Evolutionary conservation across 768 basidiomycete genomes (phyloP).

Genomic region (Boletus vinaceobasis): DNA sequence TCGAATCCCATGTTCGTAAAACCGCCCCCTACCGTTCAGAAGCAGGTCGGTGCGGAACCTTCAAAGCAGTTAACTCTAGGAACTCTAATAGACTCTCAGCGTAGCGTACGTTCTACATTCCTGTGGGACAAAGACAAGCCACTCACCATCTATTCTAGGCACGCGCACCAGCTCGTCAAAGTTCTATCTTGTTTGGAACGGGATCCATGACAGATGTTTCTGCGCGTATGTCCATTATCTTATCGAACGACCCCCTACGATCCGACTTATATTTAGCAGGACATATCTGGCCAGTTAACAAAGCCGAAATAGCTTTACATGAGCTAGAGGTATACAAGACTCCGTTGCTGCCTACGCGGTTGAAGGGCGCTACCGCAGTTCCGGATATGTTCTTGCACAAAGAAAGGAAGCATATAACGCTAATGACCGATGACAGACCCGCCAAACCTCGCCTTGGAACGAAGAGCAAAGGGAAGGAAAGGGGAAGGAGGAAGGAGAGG

Average conservation of each 20-base stretch:
- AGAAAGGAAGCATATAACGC: constrained; percentile 38
- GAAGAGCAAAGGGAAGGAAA: constrained; percentile 35
- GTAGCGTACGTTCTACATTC: constrained; percentile 43
- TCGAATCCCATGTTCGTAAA: constrained; percentile 70
- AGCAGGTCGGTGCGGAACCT: constrained; percentile 16
- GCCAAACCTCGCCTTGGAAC: constrained; percentile 48
- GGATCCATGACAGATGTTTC: constrained; percentile 33
- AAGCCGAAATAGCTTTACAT: constrained; percentile 65
- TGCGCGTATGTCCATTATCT: constrained; percentile 28
- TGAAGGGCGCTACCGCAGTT: constrained; percentile 38
- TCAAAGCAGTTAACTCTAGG: constrained; percentile 50
- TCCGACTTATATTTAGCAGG: constrained; percentile 23
- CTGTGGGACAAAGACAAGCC: background rate
- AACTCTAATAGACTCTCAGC: constrained; percentile 53
- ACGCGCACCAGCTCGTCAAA: constrained; percentile 50
- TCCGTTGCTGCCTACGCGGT: constrained; percentile 66
- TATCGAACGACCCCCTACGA: constrained; percentile 4
- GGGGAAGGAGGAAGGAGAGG: constrained; percentile 35
- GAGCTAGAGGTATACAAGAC: constrained; percentile 78
- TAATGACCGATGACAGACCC: constrained; percentile 61
- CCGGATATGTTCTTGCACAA: constrained; percentile 65
- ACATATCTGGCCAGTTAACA: constrained; percentile 37
- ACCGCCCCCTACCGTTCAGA: constrained; percentile 42
- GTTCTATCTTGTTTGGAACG: constrained; percentile 47
- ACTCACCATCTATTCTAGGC: constrained; percentile 32